Conservation (phyloP, 495 filamentous ascomycete species). For the Penicillium dipodomyicola region DNA sequence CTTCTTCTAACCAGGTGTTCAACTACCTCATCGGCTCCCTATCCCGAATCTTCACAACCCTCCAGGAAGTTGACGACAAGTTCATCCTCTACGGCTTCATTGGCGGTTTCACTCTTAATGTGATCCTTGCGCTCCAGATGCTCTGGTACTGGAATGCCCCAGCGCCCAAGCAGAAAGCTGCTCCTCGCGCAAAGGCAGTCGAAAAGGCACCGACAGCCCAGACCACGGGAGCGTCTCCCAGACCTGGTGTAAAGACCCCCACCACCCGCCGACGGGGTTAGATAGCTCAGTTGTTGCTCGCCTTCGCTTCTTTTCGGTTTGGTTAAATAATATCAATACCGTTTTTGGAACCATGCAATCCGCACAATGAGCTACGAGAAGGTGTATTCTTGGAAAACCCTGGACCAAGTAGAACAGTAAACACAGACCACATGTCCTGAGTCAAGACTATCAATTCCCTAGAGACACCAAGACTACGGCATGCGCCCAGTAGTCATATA, state of each 20-base stretch:
- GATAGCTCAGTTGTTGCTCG: not conserved
- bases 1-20: conserved; percentile 66
- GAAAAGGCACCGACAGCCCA: conserved; percentile 32
- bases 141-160: conserved; percentile 91
- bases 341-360: conserved; percentile 15
- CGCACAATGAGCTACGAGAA: not conserved
- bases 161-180: conserved; percentile 34
- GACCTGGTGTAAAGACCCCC: conserved; percentile 37
- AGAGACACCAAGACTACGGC: conserved; percentile 18
- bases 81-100: conserved; percentile 92
- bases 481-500: conserved; percentile 53
- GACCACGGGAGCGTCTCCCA: conserved; percentile 39
- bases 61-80: conserved; percentile 94
- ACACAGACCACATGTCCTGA: not conserved
- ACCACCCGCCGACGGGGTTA: conserved; percentile 53
- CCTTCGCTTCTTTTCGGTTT: conserved; percentile 10
- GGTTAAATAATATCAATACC: conserved; percentile 16
- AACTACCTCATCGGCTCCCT: conserved; percentile 93
- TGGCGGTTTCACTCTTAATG: conserved; percentile 82
- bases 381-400: not conserved
- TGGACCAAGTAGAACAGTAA: not conserved
- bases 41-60: conserved; percentile 91
- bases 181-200: conserved; percentile 41
- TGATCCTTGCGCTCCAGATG: conserved; percentile 86
- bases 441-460: not conserved